phyloP scores from a whole-genome alignment of 768 basidiomycete species.

The Pholiota molesta region DNA sequence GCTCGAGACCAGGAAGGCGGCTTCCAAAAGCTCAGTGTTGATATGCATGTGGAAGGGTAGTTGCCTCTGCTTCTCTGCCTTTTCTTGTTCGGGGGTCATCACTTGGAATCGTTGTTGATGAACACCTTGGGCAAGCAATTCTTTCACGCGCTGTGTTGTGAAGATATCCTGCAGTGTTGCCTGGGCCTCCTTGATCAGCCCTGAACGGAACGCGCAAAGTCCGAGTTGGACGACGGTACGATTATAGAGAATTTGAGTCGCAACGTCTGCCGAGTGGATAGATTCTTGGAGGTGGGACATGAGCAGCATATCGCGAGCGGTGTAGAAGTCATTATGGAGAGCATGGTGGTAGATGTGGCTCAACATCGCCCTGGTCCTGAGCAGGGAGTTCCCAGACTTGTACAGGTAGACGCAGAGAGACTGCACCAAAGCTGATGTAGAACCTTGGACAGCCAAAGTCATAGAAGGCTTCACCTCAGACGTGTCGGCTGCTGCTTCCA shows the following conservation, averaged over 20 bases:
- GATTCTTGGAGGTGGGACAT: conserved; percentile 99
- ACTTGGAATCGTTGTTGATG: conserved; percentile 91
- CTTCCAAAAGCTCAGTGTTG: conserved; percentile 96
- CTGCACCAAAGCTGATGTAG: conserved; percentile 82
- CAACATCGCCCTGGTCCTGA: conserved; percentile 96
- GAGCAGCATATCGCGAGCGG: conserved; percentile 95
- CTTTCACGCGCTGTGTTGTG: conserved; percentile 94
- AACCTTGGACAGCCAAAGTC: conserved; percentile 54
- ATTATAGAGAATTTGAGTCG: conserved; percentile 97
- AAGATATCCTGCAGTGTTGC: conserved; percentile 94
- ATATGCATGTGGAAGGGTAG: conserved; percentile 99
- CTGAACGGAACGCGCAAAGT: conserved; percentile 94
- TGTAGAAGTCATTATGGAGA: conserved; percentile 94
- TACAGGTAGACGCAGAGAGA: conserved; percentile 91
- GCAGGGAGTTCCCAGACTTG: conserved; percentile 85
- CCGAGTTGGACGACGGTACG: conserved; percentile 97
- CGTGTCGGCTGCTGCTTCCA: conserved; percentile 70
- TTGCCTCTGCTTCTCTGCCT: conserved; percentile 92
- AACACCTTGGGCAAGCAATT: conserved; percentile 94
- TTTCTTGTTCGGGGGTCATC: conserved; percentile 93
- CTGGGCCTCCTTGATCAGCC: conserved; percentile 93
- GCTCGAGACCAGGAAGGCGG: conserved; percentile 96
- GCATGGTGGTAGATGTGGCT: conserved; percentile 98
- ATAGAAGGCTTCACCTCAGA: conserved; percentile 66
- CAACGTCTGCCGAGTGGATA: conserved; percentile 93